Evolutionary conservation across 1,284 basidiomycete genomes (phyloP).

Genomic region (Moniliophthora roreri): DNA sequence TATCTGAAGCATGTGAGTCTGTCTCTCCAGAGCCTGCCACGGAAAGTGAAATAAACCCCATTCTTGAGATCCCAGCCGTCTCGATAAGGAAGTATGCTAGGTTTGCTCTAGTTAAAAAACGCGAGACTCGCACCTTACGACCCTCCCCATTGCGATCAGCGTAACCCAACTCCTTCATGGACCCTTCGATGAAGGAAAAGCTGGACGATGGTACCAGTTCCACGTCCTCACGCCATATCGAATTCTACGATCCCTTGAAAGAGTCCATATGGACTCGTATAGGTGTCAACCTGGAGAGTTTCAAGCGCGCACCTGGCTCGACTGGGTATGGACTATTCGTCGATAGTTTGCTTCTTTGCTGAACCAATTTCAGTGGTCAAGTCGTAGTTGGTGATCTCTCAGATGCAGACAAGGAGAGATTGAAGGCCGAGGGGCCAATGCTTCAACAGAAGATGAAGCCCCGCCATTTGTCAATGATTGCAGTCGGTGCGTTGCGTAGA

Average conservation of each 20-base stretch:
- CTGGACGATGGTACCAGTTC: neutral
- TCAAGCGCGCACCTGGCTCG: slow-evolving; percentile 42
- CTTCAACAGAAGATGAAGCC: slow-evolving; percentile 47
- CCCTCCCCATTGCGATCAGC: neutral
- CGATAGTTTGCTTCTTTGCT: neutral
- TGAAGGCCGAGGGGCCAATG: slow-evolving; percentile 40
- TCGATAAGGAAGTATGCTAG: too few species aligned
- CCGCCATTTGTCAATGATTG: slow-evolving; percentile 43
- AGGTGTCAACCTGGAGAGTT: slow-evolving; percentile 38
- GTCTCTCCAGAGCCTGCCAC: too few species aligned
- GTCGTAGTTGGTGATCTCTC: slow-evolving; percentile 31
- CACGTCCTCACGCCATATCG: neutral
- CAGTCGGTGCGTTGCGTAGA: slow-evolving; percentile 32
- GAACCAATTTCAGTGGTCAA: slow-evolving; percentile 28
- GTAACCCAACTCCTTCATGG: slow-evolving; percentile 1
- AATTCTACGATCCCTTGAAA: slow-evolving; percentile 43
- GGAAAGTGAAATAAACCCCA: too few species aligned
- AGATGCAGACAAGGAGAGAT: slow-evolving; percentile 30
- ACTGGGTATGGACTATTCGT: slow-evolving; percentile 32
- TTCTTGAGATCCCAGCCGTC: too few species aligned
- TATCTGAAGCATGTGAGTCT: too few species aligned
- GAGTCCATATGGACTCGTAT: slow-evolving; percentile 41
- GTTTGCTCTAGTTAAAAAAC: too few species aligned
- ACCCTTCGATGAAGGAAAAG: slow-evolving; percentile 3
- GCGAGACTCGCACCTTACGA: neutral